Percentiles rank a stretch among this genome's conserved stretches.
Conservation (phyloP, 2,329 filamentous ascomycete genomes). For the Colletotrichum horii region DNA sequence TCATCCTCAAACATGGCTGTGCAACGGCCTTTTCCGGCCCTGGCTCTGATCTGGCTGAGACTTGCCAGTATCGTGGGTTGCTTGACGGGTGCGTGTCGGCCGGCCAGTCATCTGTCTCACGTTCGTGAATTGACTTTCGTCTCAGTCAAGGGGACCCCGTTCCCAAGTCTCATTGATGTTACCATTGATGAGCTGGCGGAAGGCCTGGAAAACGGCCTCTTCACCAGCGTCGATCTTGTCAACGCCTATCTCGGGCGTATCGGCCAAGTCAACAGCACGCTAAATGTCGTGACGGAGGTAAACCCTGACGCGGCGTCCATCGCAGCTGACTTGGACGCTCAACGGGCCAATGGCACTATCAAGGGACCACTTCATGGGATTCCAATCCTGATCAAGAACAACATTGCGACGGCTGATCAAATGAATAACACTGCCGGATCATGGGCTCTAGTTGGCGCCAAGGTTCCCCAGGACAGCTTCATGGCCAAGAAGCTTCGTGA, state of each 20-base stretch:
- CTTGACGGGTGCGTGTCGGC: not conserved
- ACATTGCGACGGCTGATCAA: conserved; percentile 64
- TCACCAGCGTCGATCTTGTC: conserved; percentile 42
- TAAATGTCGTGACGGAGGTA: conserved; percentile 38
- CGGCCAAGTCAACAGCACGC: conserved; percentile 25
- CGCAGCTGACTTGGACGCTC: conserved; percentile 34
- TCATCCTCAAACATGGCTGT: not conserved
- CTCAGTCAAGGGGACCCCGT: conserved; percentile 12
- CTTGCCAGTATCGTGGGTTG: not conserved
- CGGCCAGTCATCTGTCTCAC: not conserved
- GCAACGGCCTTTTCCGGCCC: not conserved
- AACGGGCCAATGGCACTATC: conserved; percentile 29
- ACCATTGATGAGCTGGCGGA: conserved; percentile 36
- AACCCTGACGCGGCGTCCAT: conserved; percentile 39
- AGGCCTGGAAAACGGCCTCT: conserved; percentile 34
- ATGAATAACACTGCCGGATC: conserved; percentile 68
- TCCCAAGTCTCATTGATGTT: conserved; percentile 37
- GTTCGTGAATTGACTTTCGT: not conserved
- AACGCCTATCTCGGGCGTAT: conserved; percentile 31
- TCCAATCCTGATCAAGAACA: conserved; percentile 70
- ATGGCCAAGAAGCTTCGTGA: conserved; percentile 62
- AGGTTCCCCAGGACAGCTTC: conserved; percentile 59
- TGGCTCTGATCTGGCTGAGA: conserved; percentile 3
- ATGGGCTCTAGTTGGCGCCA: conserved; percentile 60
- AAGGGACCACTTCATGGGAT: conserved; percentile 63